phyloP scores from a whole-genome alignment of 306 rosid genomes.

The Albizia julibrissin region DNA sequence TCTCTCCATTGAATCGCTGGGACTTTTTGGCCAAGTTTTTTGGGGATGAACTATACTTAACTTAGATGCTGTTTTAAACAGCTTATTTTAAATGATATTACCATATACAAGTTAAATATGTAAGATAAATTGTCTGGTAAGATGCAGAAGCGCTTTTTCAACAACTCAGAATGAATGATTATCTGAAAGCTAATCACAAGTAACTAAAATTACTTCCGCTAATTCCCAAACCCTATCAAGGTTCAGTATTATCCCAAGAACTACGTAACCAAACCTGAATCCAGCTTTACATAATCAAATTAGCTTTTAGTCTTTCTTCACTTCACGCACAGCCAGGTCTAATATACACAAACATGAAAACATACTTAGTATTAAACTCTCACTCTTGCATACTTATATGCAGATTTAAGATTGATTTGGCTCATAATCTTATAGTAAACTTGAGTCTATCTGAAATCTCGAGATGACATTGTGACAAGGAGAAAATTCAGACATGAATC shows the following conservation, averaged over 20 bases:
- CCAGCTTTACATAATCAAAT: neutral
- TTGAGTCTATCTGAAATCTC: neutral
- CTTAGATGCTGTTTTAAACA: neutral
- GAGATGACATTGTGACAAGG: neutral
- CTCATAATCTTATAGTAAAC: neutral
- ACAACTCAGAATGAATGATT: neutral
- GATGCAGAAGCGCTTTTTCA: neutral
- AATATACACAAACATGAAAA: neutral
- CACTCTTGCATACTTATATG: neutral
- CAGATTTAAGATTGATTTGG: neutral
- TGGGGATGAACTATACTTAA: neutral
- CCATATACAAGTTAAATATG: too few relatives aligned
- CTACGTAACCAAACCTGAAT: neutral
- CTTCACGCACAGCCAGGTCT: neutral
- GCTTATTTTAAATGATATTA: too few relatives aligned
- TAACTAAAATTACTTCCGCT: neutral
- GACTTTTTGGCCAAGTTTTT: neutral
- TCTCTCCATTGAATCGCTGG: neutral
- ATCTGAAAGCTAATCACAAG: neutral
- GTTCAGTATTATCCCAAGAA: neutral
- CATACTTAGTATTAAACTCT: neutral
- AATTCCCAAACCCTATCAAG: neutral
- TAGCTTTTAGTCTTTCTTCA: neutral
- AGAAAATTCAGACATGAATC: slow-evolving; percentile 7
- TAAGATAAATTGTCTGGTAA: too few relatives aligned